Base-by-base conservation (phyloP, 75 land plant species). In the Adiantum capillusveneris region DNA sequence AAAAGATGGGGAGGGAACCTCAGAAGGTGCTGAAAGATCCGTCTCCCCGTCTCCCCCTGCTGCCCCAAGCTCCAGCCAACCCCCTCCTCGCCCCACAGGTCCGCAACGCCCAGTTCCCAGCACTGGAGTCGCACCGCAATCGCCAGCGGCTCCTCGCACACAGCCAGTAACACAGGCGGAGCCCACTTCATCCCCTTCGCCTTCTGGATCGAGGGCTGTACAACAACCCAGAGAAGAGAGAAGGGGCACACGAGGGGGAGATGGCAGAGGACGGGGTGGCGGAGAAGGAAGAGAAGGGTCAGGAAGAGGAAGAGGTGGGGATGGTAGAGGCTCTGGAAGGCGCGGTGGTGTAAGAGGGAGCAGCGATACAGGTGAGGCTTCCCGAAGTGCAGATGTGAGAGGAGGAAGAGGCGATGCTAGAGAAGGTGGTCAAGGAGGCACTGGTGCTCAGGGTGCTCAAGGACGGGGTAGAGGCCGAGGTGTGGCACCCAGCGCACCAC, bases 401-500 rank as follows among this genome's bases (percentile, higher is more conserved):
- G 37, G 37, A 34, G 37, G 37, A 5, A 34, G 37, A 3, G 37
- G 37, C 37, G 37, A 34, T 5, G 37, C 7, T 3, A 3, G 37
- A 34, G 37, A 34, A 34, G 37, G 37, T 34, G 37, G 37, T 3
- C 37, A 34, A 9, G 37, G 9, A 34, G 37, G 37, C 3, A 34
- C 3, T 34, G 37, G 3, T 34, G 22, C 18, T 17, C 50, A 14
- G 2, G 3, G 2, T 14, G 5, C 50, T 46, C 50, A n/a, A 53
- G 58, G 25, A 29, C 14, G 26, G 65, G 17, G 59, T 24, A 26
- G 70, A 25, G 70, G 79, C 12, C 63, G 76, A 39, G 56, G 53
- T 11, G 28, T 31, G 11, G 62, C 34, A 26, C 31, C 61, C 18
- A 59, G 65, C 39, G 50, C 17, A 5, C 22, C 5, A 46, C 22